Conservation (phyloP, 129 eudicot species). For the Lactuca saligna region DNA sequence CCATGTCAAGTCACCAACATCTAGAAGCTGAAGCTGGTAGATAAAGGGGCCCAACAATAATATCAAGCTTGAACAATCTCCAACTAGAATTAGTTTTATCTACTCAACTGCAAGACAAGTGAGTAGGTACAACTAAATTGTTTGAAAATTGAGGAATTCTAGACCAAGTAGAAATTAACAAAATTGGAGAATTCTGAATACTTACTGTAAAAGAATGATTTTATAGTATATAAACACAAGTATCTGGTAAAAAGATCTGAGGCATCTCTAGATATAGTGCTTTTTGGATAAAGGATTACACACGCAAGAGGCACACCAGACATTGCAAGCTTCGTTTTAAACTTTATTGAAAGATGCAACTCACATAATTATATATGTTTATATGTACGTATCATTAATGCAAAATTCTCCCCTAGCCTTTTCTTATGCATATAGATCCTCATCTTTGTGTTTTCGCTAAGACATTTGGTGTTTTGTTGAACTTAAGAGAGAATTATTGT, state of each 20-base stretch:
- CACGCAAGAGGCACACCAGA: background rate
- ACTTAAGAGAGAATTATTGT: background rate
- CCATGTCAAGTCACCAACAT: slow-evolving; percentile 48
- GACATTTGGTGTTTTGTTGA: background rate
- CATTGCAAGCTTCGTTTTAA: background rate
- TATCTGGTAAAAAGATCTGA: background rate
- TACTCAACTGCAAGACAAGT: slow-evolving; percentile 44
- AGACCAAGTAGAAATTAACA: slow-evolving; percentile 19
- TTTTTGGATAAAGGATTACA: background rate
- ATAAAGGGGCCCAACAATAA: slow-evolving; percentile 44
- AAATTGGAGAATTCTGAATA: slow-evolving; percentile 2
- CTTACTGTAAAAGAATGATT: background rate
- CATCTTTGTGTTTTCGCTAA: slow-evolving; percentile 5
- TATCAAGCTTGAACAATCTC: slow-evolving; percentile 39
- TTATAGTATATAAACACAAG: background rate
- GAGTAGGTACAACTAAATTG: slow-evolving; percentile 38
- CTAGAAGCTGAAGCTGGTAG: slow-evolving; percentile 49
- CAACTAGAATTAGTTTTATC: slow-evolving; percentile 34
- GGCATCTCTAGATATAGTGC: background rate
- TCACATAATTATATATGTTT: slow-evolving; percentile 5
- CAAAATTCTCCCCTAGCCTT: background rate
- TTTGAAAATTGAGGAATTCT: slow-evolving; percentile 27
- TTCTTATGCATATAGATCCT: background rate
- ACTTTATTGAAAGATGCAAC: background rate
- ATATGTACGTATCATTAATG: background rate